phyloP scores from a whole-genome alignment of 495 filamentous ascomycete genomes.

The Aspergillus homomorphus region DNA sequence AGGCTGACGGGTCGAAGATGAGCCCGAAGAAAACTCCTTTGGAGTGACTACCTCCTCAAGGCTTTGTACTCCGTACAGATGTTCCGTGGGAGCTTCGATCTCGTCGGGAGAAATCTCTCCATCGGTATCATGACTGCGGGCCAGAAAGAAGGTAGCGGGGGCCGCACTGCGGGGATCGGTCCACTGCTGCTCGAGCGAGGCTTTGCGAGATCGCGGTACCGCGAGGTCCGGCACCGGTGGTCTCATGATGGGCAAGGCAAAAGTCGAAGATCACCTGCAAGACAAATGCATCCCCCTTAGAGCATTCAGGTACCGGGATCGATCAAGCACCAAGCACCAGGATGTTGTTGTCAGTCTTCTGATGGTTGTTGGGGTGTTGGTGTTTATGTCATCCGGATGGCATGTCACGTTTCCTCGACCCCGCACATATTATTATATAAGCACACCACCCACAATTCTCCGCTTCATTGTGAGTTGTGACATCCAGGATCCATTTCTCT shows the following conservation, averaged over 20 bases:
- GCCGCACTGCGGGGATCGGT: constrained; percentile 37
- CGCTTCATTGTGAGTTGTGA: no score
- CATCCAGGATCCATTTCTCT: no score
- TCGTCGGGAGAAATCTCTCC: constrained; percentile 26
- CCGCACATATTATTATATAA: neutral
- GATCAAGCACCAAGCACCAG: no score
- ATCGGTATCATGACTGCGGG: constrained; percentile 32
- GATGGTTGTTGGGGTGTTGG: no score
- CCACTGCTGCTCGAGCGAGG: constrained; percentile 36
- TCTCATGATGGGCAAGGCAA: constrained; percentile 32
- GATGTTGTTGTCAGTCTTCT: neutral
- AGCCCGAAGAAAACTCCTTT: constrained; percentile 13
- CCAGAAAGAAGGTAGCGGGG: constrained; percentile 50
- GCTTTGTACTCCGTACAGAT: constrained; percentile 62
- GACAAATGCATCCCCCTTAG: no score
- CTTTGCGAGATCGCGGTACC: constrained; percentile 32
- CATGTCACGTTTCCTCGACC: no score
- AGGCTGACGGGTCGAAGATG: constrained; percentile 14
- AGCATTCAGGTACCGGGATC: no score
- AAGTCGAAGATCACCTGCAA: neutral
- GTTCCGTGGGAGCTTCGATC: constrained; percentile 30
- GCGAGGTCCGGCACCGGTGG: constrained; percentile 36
- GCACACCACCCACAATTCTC: no score
- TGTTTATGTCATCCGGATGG: neutral
- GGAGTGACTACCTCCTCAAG: constrained; percentile 50